These are phyloP conservation scores for Allium fistulosum DNA, from an alignment of 106 monocot genomes.

Conservation along the genomic window DNA sequence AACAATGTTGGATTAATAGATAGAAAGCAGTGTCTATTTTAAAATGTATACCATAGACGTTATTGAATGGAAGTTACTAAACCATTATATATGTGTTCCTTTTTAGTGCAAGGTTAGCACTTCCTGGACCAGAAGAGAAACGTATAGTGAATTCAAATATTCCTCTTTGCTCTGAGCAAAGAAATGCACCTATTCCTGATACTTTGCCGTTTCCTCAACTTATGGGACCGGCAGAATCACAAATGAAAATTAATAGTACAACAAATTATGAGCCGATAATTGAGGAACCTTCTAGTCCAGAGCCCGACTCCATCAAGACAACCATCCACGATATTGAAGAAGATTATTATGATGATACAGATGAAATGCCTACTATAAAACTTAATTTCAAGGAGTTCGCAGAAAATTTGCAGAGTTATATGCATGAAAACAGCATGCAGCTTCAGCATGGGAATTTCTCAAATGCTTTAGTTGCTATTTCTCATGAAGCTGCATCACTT, in stretches of 20 bases:
- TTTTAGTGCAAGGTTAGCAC: conserved; percentile 15
- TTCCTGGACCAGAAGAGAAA: conserved; percentile 13
- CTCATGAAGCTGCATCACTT: conserved; percentile 9
- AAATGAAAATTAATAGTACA: background rate
- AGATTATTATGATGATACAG: conserved; percentile 10
- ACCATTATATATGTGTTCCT: too few relatives aligned
- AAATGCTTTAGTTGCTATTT: conserved; percentile 13
- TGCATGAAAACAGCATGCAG: conserved; percentile 8
- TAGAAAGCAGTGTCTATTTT: too few relatives aligned
- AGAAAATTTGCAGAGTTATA: conserved; percentile 3
- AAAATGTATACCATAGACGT: too few relatives aligned
- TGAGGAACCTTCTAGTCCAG: conserved; percentile 8
- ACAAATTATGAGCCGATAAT: conserved; percentile 5
- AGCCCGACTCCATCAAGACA: background rate
- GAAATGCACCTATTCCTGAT: background rate
- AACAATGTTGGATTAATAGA: too few relatives aligned
- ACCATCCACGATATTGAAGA: conserved; percentile 8
- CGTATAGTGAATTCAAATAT: background rate
- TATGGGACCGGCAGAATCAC: too few relatives aligned
- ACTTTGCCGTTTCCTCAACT: background rate
- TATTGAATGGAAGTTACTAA: too few relatives aligned
- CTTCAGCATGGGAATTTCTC: conserved; percentile 11
- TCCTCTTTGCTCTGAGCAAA: conserved; percentile 1
- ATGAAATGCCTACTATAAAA: conserved; percentile 18
- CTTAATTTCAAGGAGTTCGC: conserved; percentile 3